These are phyloP conservation scores for Leccinum fibrillosum DNA, from an alignment of 768 basidiomycete genomes.

Conservation along the genomic window DNA sequence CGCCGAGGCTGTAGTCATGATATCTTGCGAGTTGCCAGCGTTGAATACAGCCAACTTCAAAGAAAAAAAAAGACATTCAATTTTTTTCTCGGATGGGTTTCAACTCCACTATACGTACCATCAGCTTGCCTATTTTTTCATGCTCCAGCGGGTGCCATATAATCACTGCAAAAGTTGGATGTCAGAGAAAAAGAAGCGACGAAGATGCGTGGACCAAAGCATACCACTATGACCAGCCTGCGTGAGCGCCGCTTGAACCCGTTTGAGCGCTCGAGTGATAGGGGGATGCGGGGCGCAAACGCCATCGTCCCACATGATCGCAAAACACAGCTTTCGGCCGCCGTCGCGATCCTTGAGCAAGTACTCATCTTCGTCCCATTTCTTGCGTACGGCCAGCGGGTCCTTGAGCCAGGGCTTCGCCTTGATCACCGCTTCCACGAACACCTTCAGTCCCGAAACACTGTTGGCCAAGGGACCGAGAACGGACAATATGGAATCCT, in stretches of 20 bases:
- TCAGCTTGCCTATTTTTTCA: slow-evolving; percentile 37
- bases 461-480: slow-evolving; percentile 68
- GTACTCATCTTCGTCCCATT: slow-evolving; percentile 62
- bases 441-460: slow-evolving; percentile 58
- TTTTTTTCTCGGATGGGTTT: background rate
- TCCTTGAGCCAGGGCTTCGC: slow-evolving; percentile 66
- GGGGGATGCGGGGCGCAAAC: slow-evolving; percentile 63
- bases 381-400: slow-evolving; percentile 52
- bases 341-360: slow-evolving; percentile 52
- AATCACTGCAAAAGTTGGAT: slow-evolving; percentile 44
- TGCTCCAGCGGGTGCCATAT: slow-evolving; percentile 65
- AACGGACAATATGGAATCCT: slow-evolving; percentile 68
- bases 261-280: slow-evolving; percentile 54
- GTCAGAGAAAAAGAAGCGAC: background rate
- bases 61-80: background rate
- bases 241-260: slow-evolving; percentile 51
- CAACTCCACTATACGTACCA: slow-evolving; percentile 35
- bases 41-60: slow-evolving; percentile 42
- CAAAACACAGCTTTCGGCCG: slow-evolving; percentile 53
- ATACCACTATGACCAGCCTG: slow-evolving; percentile 65
- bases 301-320: slow-evolving; percentile 66
- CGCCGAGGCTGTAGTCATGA: slow-evolving; percentile 30
- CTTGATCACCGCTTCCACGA: slow-evolving; percentile 61
- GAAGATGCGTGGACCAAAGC: slow-evolving; percentile 2
- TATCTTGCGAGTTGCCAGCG: slow-evolving; percentile 51